A percentile compares a stretch with the other conserved stretches of the same genome.
Evolutionary conservation across 805 yeast genomes (phyloP).

Genomic region (Hanseniaspora hatyaiensis): DNA sequence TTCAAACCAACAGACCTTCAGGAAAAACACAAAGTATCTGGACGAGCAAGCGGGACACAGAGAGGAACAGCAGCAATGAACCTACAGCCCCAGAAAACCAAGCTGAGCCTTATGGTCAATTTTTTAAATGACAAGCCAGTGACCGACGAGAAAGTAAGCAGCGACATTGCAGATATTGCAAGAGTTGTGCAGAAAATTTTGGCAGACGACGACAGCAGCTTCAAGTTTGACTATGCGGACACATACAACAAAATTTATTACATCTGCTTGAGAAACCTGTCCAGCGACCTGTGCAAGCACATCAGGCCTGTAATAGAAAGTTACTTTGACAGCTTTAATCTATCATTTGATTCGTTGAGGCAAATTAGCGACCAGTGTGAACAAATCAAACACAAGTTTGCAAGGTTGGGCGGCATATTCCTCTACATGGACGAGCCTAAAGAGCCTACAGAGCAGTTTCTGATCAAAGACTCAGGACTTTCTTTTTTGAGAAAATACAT

Average conservation of each 20-base stretch:
- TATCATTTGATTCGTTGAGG: not conserved
- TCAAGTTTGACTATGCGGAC: not conserved
- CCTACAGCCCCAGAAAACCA: no score
- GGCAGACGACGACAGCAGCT: not conserved
- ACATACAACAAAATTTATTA: constrained; percentile 9
- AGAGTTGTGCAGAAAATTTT: not conserved
- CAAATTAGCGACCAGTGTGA: not conserved
- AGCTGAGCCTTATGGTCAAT: not conserved
- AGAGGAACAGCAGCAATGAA: no score
- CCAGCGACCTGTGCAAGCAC: not conserved
- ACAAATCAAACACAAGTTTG: not conserved
- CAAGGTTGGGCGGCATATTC: not conserved
- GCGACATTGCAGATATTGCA: not conserved
- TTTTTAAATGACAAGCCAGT: not conserved
- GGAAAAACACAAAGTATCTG: no score
- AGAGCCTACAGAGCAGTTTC: not conserved
- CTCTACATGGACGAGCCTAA: not conserved
- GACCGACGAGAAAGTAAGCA: not conserved
- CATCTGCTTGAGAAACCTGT: not conserved
- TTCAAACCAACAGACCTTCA: no score
- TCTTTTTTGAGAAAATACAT: not conserved
- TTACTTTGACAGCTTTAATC: not conserved
- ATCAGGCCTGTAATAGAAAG: not conserved
- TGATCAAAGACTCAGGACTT: not conserved
- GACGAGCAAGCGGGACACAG: no score